Percentiles rank a stretch among this genome's conserved stretches.
Evolutionary conservation across 2,329 filamentous ascomycete genomes (phyloP).

Genomic region (Helminthosporium solani): DNA sequence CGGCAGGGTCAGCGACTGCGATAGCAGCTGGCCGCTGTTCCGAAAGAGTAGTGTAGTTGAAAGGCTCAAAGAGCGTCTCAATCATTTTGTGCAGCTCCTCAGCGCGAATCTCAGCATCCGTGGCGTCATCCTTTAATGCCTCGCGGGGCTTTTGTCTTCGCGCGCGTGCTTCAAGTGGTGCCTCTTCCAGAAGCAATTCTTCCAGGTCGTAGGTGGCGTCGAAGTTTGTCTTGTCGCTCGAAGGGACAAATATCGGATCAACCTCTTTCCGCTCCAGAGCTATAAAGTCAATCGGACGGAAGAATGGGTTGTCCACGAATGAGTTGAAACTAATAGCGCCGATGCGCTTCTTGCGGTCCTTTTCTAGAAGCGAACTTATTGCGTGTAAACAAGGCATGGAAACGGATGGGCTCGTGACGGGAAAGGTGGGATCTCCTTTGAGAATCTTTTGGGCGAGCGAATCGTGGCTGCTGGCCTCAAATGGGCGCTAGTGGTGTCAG

Average conservation of each 20-base stretch:
- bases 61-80: conserved; percentile 88
- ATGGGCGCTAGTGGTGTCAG: conserved; percentile 67
- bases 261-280: conserved; percentile 83
- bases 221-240: conserved; percentile 97
- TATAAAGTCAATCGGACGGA: conserved; percentile 79
- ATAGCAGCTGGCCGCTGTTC: conserved; percentile 62
- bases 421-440: conserved; percentile 80
- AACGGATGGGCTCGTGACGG: conserved; percentile 88
- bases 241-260: conserved; percentile 87
- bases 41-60: conserved; percentile 85
- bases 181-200: conserved; percentile 89
- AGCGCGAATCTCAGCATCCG: conserved; percentile 89
- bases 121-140: conserved; percentile 88
- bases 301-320: conserved; percentile 88
- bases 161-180: conserved; percentile 87
- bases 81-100: conserved; percentile 94
- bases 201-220: conserved; percentile 98
- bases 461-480: conserved; percentile 85
- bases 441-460: conserved; percentile 77
- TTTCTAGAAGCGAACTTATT: conserved; percentile 79
- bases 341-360: conserved; percentile 76
- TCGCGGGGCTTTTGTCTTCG: conserved; percentile 92
- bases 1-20: conserved; percentile 29
- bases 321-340: conserved; percentile 79
- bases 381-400: conserved; percentile 85